A percentile compares a stretch with the other conserved stretches of the same genome.
Evolutionary conservation across 2,329 filamentous ascomycete species (phyloP).

Genomic region (Cladosporium sp.): DNA sequence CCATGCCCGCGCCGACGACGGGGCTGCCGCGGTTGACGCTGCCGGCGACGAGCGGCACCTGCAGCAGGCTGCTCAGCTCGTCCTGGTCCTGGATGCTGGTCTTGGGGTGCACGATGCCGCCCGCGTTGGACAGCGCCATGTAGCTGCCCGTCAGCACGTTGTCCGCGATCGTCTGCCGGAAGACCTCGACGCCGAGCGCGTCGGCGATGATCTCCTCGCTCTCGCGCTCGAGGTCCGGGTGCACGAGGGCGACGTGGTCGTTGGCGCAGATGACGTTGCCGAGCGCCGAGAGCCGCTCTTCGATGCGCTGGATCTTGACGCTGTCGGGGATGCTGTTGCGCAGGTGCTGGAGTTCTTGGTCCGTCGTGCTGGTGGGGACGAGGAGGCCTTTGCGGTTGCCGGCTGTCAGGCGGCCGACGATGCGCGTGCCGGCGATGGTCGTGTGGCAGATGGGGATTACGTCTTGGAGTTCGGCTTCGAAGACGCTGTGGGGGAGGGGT

Average conservation of each 20-base stretch:
- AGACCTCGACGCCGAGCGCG: conserved; percentile 81
- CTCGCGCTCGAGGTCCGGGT: conserved; percentile 94
- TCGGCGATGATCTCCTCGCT: conserved; percentile 98
- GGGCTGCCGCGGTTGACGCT: conserved; percentile 87
- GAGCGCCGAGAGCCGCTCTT: conserved; percentile 90
- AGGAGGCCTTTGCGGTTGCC: conserved; percentile 96
- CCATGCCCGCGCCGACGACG: conserved; percentile 95
- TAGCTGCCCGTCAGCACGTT: conserved; percentile 95
- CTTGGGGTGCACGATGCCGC: conserved; percentile 94
- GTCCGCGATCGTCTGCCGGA: conserved; percentile 90
- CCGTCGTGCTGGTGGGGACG: conserved; percentile 90
- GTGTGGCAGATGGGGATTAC: conserved; percentile 94
- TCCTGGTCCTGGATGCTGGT: conserved; percentile 97
- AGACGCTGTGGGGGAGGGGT: conserved; percentile 56
- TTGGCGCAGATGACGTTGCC: conserved; percentile 96
- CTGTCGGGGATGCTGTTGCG: conserved; percentile 87
- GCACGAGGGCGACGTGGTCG: conserved; percentile 92
- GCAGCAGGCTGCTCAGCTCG: conserved; percentile 84
- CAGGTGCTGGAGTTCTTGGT: conserved; percentile 96
- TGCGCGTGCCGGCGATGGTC: conserved; percentile 92
- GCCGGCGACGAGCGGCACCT: conserved; percentile 92
- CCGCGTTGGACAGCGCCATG: conserved; percentile 93
- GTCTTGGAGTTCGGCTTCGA: conserved; percentile 96
- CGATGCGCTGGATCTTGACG: conserved; percentile 94
- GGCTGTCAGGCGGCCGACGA: conserved; percentile 90